Evolutionary conservation across 2,329 filamentous ascomycete genomes (phyloP).

Genomic region (Calonectria honghensis): DNA sequence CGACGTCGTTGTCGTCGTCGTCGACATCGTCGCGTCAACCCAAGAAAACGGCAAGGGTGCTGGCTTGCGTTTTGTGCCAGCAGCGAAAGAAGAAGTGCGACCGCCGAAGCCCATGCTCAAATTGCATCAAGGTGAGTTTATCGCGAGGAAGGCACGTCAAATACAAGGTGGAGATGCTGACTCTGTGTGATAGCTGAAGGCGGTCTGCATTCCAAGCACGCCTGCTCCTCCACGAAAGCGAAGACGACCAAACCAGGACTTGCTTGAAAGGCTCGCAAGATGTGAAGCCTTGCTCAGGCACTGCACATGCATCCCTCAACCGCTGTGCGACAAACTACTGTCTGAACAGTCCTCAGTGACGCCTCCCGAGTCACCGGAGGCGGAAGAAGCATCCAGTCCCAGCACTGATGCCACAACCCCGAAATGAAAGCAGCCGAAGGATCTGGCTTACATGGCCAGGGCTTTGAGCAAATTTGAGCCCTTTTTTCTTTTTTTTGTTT

Average conservation of each 20-base stretch:
- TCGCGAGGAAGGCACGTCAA: background rate
- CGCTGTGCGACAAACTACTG: constrained; percentile 42
- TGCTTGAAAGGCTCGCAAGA: constrained; percentile 52
- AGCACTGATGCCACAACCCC: constrained; percentile 17
- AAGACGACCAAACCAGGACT: constrained; percentile 55
- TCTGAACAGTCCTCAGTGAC: constrained; percentile 38
- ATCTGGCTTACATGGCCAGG: background rate
- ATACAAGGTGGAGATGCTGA: background rate
- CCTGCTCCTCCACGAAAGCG: constrained; percentile 57
- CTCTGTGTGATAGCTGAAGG: constrained; percentile 48
- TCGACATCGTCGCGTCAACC: constrained; percentile 37
- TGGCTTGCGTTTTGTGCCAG: constrained; percentile 57
- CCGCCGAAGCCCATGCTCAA: constrained; percentile 56
- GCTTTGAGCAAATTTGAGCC: background rate
- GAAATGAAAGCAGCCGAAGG: background rate
- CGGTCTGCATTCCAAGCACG: constrained; percentile 48
- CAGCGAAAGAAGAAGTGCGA: constrained; percentile 61
- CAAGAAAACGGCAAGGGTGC: constrained; percentile 41
- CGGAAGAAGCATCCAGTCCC: constrained; percentile 37
- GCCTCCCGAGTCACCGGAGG: constrained; percentile 36
- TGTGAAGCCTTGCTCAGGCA: constrained; percentile 54
- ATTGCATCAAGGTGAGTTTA: constrained; percentile 53
- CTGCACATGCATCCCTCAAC: constrained; percentile 50
- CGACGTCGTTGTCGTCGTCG: constrained; percentile 37
- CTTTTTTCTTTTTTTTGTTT: background rate